Conservation (phyloP, 78 protist genomes). For the Goniomonas avonlea region DNA sequence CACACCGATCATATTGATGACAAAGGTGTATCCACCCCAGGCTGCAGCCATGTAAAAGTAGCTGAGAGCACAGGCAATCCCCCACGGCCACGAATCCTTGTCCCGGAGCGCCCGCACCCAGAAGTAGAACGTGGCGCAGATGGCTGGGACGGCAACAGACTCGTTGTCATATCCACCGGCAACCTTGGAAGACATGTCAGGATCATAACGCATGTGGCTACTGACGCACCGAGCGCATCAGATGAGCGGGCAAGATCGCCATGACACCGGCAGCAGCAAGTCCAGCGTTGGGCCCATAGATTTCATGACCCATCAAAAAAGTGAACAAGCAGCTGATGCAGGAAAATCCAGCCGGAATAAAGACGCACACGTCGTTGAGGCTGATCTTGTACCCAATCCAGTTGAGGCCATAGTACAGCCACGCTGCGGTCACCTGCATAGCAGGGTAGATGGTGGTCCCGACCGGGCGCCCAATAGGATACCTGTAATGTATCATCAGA, state of each 20-base stretch:
- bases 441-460: slow-evolving; percentile 92
- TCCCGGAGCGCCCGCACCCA: slow-evolving; percentile 77
- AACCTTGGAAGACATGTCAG: slow-evolving; percentile 92
- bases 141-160: slow-evolving; percentile 88
- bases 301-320: slow-evolving; percentile 32
- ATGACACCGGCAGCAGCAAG: slow-evolving; percentile 23
- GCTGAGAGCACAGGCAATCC: slow-evolving; percentile 56
- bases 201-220: no score
- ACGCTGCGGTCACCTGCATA: slow-evolving; percentile 86
- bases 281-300: slow-evolving; percentile 15
- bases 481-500: slow-evolving; percentile 71
- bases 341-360: slow-evolving; percentile 84
- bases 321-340: slow-evolving; percentile 73
- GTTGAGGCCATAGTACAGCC: slow-evolving; percentile 63
- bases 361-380: slow-evolving; percentile 90
- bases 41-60: slow-evolving; percentile 80
- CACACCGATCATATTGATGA: slow-evolving; percentile 44
- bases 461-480: slow-evolving; percentile 96
- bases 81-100: slow-evolving; percentile 65
- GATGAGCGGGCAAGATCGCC: slow-evolving; percentile 4
- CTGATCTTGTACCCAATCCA: slow-evolving; percentile 61
- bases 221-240: slow-evolving; percentile 26
- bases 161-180: slow-evolving; percentile 99
- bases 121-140: slow-evolving; percentile 72
- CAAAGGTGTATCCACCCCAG: slow-evolving; percentile 99